These are phyloP conservation scores for Pseudogymnoascus sp. DNA, from an alignment of 2,329 filamentous ascomycete species.

Conservation along the genomic window DNA sequence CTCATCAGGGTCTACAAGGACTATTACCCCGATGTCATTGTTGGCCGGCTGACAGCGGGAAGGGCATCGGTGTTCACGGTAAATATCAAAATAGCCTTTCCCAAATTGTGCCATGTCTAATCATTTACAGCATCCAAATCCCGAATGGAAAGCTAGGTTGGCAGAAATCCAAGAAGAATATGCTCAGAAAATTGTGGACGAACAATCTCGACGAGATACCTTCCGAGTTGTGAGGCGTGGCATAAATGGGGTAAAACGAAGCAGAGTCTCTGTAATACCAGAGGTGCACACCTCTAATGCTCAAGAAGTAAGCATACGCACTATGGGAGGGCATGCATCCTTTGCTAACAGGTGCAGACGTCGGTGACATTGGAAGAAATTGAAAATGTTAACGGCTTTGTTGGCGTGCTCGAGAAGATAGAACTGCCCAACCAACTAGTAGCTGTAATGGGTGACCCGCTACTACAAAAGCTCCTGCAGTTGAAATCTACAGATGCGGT, in stretches of 20 bases:
- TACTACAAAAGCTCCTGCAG: constrained; percentile 72
- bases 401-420: constrained; percentile 67
- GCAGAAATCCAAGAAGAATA: constrained; percentile 58
- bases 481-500: constrained; percentile 50
- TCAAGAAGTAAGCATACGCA: constrained; percentile 46
- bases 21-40: constrained; percentile 83
- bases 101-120: constrained; percentile 17
- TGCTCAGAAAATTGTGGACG: constrained; percentile 40
- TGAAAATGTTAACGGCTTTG: constrained; percentile 61
- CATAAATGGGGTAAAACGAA: constrained; percentile 37
- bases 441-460: constrained; percentile 65
- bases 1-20: constrained; percentile 80
- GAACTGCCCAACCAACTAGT: constrained; percentile 77
- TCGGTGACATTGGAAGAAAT: constrained; percentile 71
- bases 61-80: constrained; percentile 57
- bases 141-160: constrained; percentile 64
- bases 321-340: constrained; percentile 5
- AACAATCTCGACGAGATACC: constrained; percentile 37
- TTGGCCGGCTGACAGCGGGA: constrained; percentile 58
- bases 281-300: constrained; percentile 68
- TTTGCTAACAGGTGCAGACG: constrained; percentile 37
- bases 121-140: constrained; percentile 58
- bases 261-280: constrained; percentile 51
- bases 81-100: constrained; percentile 9
- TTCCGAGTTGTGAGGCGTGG: constrained; percentile 59